These are phyloP conservation scores for Clonostachys solani DNA, from an alignment of 2,329 filamentous ascomycete species.

Conservation along the genomic window DNA sequence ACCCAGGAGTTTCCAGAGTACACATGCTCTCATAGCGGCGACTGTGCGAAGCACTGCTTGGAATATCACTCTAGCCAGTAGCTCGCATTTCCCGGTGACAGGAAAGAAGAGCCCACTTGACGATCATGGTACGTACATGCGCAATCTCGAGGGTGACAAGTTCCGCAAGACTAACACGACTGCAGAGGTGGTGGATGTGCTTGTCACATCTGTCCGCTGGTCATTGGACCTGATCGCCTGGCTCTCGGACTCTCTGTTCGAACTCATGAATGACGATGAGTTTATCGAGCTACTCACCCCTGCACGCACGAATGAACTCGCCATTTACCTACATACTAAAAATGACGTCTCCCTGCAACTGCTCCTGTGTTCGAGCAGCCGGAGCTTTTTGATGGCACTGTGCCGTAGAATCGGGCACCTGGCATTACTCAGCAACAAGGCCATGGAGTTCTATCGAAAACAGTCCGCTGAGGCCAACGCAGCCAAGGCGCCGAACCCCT, in stretches of 20 bases:
- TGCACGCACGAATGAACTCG: constrained; percentile 42
- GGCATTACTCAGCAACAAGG: constrained; percentile 40
- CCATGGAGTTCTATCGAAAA: constrained; percentile 46
- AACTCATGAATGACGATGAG: constrained; percentile 45
- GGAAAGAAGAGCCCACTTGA: constrained; percentile 56
- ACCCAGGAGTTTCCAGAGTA: constrained; percentile 62
- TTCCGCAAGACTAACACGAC: constrained; percentile 5
- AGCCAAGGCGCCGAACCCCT: constrained; percentile 36
- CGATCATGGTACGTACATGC: constrained; percentile 38
- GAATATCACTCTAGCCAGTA: constrained; percentile 60
- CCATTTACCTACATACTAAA: constrained; percentile 44
- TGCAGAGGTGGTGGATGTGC: constrained; percentile 64
- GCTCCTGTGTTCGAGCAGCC: constrained; percentile 69
- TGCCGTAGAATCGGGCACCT: constrained; percentile 61
- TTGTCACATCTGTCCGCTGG: constrained; percentile 77
- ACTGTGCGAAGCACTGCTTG: constrained; percentile 70
- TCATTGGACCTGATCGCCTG: constrained; percentile 65
- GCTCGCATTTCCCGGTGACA: constrained; percentile 47
- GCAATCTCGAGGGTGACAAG: background rate
- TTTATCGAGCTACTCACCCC: constrained; percentile 46
- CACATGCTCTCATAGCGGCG: constrained; percentile 70
- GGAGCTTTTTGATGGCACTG: constrained; percentile 66
- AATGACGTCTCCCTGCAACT: constrained; percentile 58
- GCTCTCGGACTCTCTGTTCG: constrained; percentile 55
- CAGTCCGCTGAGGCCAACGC: constrained; percentile 31